A percentile compares a stretch with the other conserved stretches of the same genome.
These are phyloP conservation scores for Verticillium nonalfalfae DNA, from an alignment of 2,329 filamentous ascomycete genomes.

Conservation along the genomic window DNA sequence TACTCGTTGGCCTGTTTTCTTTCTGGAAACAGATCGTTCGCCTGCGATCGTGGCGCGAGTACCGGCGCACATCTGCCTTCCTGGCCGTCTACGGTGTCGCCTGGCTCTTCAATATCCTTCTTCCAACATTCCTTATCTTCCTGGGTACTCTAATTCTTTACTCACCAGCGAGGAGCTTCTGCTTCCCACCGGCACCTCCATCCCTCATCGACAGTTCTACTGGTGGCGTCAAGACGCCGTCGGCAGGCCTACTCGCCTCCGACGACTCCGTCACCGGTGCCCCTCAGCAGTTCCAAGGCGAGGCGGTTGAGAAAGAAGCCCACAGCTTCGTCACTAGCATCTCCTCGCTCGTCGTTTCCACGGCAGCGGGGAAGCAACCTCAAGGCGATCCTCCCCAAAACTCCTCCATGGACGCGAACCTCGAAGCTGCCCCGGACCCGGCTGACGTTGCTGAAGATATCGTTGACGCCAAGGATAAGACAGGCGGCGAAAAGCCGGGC, in stretches of 20 bases:
- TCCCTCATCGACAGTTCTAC: constrained; percentile 64
- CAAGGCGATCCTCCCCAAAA: constrained; percentile 48
- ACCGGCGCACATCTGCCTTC: constrained; percentile 60
- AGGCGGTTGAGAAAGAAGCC: constrained; percentile 78
- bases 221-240: constrained; percentile 71
- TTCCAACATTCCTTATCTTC: constrained; percentile 52
- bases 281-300: constrained; percentile 75
- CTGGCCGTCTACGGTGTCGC: constrained; percentile 49
- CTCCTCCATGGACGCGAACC: constrained; percentile 25
- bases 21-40: constrained; percentile 69
- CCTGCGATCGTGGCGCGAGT: constrained; percentile 74
- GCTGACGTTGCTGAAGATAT: constrained; percentile 29
- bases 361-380: constrained; percentile 71
- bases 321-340: constrained; percentile 73
- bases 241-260: constrained; percentile 68
- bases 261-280: constrained; percentile 74
- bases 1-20: constrained; percentile 60
- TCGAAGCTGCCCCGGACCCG: constrained; percentile 41
- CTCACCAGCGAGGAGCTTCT: constrained; percentile 50
- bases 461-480: constrained; percentile 32
- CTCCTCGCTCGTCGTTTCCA: constrained; percentile 61
- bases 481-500: constrained; percentile 39
- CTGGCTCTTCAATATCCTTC: constrained; percentile 67
- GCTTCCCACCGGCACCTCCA: constrained; percentile 75
- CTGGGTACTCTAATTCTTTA: constrained; percentile 61